Evolutionary conservation across 139 green algal genomes (phyloP).

Genomic region (Chlamydomonas schloesseri): DNA sequence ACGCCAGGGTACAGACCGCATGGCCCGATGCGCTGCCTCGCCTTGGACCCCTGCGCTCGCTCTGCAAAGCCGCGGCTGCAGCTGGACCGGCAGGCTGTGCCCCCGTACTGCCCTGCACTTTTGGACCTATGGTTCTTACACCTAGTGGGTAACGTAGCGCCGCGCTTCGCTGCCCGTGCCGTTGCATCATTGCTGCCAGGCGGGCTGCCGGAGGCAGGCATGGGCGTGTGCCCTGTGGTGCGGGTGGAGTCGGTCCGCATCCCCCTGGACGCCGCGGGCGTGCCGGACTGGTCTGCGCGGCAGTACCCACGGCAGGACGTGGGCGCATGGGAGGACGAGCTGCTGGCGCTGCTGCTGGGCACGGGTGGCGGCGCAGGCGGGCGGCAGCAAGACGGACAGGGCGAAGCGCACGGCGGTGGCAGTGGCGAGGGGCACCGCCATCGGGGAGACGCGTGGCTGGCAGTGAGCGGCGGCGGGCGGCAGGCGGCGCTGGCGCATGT

Average conservation of each 20-base stretch:
- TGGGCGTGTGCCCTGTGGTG: constrained; percentile 24
- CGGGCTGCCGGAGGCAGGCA: constrained; percentile 26
- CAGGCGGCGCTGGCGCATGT: background rate
- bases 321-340: constrained; percentile 20
- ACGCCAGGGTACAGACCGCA: background rate
- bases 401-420: background rate
- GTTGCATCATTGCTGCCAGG: background rate
- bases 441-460: background rate
- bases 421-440: background rate
- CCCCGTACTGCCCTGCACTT: too few species aligned
- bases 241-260: background rate
- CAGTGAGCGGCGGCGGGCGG: background rate
- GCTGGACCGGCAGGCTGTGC: too few species aligned
- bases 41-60: too few species aligned
- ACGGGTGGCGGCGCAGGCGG: background rate
- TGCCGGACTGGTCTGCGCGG: constrained; percentile 7
- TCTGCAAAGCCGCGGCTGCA: too few species aligned
- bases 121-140: too few species aligned
- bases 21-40: background rate
- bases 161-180: background rate
- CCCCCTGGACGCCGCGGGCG: background rate
- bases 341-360: constrained; percentile 1
- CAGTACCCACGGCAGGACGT: constrained; percentile 25
- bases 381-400: background rate
- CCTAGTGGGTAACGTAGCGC: background rate